phyloP scores from a whole-genome alignment of 148 eudicot genomes.

The Rhododendron vialii region DNA sequence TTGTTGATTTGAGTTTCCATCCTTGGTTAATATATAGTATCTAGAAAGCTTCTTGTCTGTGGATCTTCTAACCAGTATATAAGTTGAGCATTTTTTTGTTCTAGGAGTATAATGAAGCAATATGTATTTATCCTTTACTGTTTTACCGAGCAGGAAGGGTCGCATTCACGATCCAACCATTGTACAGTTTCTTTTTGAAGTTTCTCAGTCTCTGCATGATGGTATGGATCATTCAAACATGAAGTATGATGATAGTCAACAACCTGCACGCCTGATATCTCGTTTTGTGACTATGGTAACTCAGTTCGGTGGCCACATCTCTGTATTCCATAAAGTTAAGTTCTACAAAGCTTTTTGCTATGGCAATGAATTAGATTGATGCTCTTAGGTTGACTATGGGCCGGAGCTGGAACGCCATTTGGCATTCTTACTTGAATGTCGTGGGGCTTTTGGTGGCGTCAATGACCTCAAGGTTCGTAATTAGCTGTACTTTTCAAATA shows the following conservation, averaged over 20 bases:
- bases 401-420: conserved; percentile 46
- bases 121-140: background rate
- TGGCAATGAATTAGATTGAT: conserved; percentile 2
- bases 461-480: conserved; percentile 56
- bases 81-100: background rate
- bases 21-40: background rate
- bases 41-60: conserved; percentile 3
- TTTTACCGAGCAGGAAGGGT: conserved; percentile 40
- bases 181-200: conserved; percentile 60
- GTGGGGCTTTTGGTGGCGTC: conserved; percentile 56
- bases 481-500: background rate
- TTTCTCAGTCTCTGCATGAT: conserved; percentile 60
- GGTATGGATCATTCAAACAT: conserved; percentile 35
- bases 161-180: conserved; percentile 41
- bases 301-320: background rate
- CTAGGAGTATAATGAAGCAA: conserved; percentile 2
- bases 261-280: conserved; percentile 39
- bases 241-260: conserved; percentile 49
- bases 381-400: conserved; percentile 63
- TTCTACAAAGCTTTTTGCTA: background rate
- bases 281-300: conserved; percentile 63
- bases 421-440: conserved; percentile 59
- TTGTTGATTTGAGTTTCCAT: background rate
- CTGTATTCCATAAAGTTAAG: background rate
- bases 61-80: background rate